Evolutionary conservation across 192 early-diverging fungal genomes (phyloP), one percentile per base, ranked within the genome.

Genomic region (Nowakowskiella sp.): DNA sequence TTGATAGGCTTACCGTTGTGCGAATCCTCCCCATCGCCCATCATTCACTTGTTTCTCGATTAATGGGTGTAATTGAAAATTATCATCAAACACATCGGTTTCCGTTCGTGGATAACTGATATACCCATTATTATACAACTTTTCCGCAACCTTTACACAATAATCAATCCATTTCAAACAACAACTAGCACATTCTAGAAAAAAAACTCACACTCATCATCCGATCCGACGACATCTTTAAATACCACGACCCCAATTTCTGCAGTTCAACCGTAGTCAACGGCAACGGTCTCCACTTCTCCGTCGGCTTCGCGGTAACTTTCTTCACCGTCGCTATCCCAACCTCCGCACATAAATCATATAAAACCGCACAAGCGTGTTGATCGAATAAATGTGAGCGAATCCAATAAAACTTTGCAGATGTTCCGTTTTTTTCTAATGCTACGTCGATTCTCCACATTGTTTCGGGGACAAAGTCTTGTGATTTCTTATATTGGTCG

Each of bases 101-200:
- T 98, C 95, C 4, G 95, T 98, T 47, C 95, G 78, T 23, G 93
- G 93, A 53, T 98, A 98, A 70, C 89, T 93, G 51, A 98, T 87
- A 55, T 85, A 82, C 13, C 92, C 94, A 43, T 80, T 58, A 29
- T 82, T 83, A 73, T 98, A 95, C 23, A 98, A 72, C 1, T 69
- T 62, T 70, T 98, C 92, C 27, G 94, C 91, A n/a, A 85, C 64
- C 82, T 87, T 42, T 25, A 30, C n/a, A n/a, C n/a, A 30, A 21
- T 7, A 25, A 31, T 0, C 29, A 36, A 71, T 49, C 22, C 26
- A 3, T 21, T 23, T 0, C 32, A 31, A 23, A 31, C 3, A n/a
- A 56, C 26, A 33, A 13, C 44, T 27, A 19, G 2, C 32, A 19
- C 10, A 2, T 64, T n/a, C 6, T 23, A 7, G 29, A 9, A n/a